Evolutionary conservation across 176 grass and related monocot genomes (phyloP).

Genomic region (Alopecurus myosuroides): DNA sequence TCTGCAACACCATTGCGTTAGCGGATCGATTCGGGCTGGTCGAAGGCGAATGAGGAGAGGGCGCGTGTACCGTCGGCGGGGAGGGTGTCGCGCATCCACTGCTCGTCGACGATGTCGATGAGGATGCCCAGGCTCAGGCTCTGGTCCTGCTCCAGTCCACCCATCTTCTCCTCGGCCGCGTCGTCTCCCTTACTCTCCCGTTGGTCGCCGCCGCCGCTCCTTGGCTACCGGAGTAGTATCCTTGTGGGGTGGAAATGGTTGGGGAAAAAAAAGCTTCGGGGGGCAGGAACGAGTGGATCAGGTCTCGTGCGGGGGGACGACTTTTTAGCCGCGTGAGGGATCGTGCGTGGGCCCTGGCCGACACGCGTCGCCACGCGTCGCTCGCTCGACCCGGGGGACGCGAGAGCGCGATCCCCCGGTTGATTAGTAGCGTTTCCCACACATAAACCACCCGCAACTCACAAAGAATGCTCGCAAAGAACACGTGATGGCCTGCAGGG

Average conservation of each 20-base stretch:
- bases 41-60: neutral
- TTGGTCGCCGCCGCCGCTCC: neutral
- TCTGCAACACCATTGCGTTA: constrained; percentile 32
- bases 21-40: neutral
- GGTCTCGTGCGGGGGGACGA: too few species aligned
- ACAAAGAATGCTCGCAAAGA: neutral
- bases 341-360: too few species aligned
- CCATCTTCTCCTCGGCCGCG: constrained; percentile 42
- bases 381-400: too few species aligned
- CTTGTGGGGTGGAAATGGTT: neutral
- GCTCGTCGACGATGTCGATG: constrained; percentile 83
- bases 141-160: constrained; percentile 57
- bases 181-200: neutral
- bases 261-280: too few species aligned
- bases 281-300: too few species aligned
- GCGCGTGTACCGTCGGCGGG: constrained; percentile 60
- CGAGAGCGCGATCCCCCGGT: too few species aligned
- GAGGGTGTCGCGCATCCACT: constrained; percentile 94
- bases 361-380: too few species aligned
- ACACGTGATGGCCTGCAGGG: neutral
- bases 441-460: neutral
- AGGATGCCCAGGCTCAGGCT: constrained; percentile 77
- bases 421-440: too few species aligned
- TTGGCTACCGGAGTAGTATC: neutral
- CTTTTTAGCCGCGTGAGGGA: too few species aligned